These are phyloP conservation scores for Cordyceps farinosa DNA, from an alignment of 2,329 filamentous ascomycete species.

Conservation along the genomic window DNA sequence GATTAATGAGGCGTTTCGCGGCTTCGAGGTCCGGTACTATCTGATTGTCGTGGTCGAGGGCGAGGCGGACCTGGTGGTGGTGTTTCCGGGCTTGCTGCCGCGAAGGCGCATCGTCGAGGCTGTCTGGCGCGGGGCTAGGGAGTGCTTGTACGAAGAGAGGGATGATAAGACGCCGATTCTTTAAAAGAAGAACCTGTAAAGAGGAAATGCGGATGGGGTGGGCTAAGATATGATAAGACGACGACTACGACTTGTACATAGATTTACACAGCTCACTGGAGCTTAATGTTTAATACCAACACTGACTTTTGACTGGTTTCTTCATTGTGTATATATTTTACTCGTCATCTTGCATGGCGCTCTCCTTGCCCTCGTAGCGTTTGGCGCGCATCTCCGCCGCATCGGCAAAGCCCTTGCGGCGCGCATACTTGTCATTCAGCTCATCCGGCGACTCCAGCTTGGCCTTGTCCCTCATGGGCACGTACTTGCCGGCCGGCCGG, in stretches of 20 bases:
- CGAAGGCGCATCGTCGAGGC: constrained; percentile 71
- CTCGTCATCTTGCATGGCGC: constrained; percentile 26
- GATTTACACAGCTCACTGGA: not conserved
- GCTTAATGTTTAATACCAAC: constrained; percentile 1
- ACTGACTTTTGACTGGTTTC: not conserved
- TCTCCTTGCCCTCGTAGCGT: constrained; percentile 31
- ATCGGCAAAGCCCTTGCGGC: constrained; percentile 54
- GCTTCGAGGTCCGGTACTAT: constrained; percentile 88
- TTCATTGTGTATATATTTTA: constrained; percentile 15
- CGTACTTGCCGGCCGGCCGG: constrained; percentile 50
- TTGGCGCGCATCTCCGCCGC: constrained; percentile 46
- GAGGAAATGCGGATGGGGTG: not conserved
- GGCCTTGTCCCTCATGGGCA: constrained; percentile 50
- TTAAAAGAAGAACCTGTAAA: not conserved
- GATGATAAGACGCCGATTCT: constrained; percentile 30
- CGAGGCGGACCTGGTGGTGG: constrained; percentile 86
- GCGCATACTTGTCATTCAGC: constrained; percentile 60
- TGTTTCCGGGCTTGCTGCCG: constrained; percentile 82
- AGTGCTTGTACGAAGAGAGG: constrained; percentile 66
- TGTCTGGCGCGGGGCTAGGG: constrained; percentile 83
- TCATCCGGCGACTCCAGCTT: constrained; percentile 49
- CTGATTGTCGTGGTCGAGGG: constrained; percentile 85
- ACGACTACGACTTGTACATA: constrained; percentile 6
- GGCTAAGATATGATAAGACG: not conserved
- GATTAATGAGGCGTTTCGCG: constrained; percentile 90